These are phyloP conservation scores for Canavalia gladiata DNA, from an alignment of 306 rosid genomes.

Conservation along the genomic window DNA sequence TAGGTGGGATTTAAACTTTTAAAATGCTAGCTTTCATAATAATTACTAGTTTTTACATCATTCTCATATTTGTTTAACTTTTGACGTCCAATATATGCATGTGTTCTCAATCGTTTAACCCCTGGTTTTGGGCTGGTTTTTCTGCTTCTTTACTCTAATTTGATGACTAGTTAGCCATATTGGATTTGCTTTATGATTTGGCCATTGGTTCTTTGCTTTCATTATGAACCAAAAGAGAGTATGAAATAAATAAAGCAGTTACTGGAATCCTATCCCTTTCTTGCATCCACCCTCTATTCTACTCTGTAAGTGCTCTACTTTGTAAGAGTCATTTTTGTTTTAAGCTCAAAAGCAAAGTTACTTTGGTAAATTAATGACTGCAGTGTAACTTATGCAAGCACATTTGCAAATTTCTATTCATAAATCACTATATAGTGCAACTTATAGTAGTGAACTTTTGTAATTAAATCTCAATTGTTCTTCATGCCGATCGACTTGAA, in stretches of 20 bases:
- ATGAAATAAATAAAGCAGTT: neutral
- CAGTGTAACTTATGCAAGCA: neutral
- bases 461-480: neutral
- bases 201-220: conserved; percentile 44
- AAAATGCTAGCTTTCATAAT: neutral
- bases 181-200: conserved; percentile 14
- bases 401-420: neutral
- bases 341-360: neutral
- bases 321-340: neutral
- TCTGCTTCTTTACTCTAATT: neutral
- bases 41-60: neutral
- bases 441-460: too few relatives aligned
- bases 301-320: neutral
- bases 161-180: neutral
- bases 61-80: neutral
- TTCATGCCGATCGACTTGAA: neutral
- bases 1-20: too few relatives aligned
- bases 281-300: neutral
- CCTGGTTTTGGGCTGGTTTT: neutral
- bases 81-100: neutral
- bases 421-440: neutral
- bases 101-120: neutral
- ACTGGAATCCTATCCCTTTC: conserved; percentile 47
- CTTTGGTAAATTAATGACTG: neutral
- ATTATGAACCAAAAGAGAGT: conserved; percentile 13